Evolutionary conservation across 306 rosid species (phyloP), one percentile per base, ranked within the genome.

Genomic region (Prosopis cineraria): DNA sequence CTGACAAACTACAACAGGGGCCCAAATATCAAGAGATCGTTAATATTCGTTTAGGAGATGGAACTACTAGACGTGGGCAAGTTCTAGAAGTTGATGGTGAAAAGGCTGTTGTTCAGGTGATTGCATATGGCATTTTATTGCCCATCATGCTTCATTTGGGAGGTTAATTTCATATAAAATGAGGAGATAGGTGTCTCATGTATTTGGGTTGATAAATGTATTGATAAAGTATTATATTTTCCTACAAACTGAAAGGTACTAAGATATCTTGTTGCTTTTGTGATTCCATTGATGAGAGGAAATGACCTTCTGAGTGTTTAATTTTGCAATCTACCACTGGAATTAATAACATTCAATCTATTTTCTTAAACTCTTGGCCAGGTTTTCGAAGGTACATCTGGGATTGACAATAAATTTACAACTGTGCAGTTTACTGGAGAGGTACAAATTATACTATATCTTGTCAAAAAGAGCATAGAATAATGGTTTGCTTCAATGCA

Each of bases 381-480:
- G 99, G 99, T 96, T 72, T 96, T 96, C 71, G 99, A 96, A 83
- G 99, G 98, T 59, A 96, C 98, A 40, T 96, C 99, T 78, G 99
- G 99, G 84, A 96, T 96, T 73, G 99, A 96, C 91, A 96, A 96
- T 84, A 96, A 93, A 75, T 96, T 86, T 77, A 96, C 99, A 13
- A 93, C 99, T 0, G 99, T 96, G 83, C 99, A 96, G 78, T 96
- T 96, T 85, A 96, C 99, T 10, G 99, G 99, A 81, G 99, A 96
- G 98, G 98, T 96, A 86, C 73, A 8, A 30, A 55, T 67, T 58
- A 7, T 82, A 36, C 10, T 69, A 13, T 19, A 7, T 13, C 68
- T 72, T 22, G 17, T 39, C 48, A 22, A 65, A 19, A 77, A 25
- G 48, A 48, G 36, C 44, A 36, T 36, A 12, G 37, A 25, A 70